phyloP scores from a whole-genome alignment of 2,329 filamentous ascomycete species.

The Fusarium foetens region DNA sequence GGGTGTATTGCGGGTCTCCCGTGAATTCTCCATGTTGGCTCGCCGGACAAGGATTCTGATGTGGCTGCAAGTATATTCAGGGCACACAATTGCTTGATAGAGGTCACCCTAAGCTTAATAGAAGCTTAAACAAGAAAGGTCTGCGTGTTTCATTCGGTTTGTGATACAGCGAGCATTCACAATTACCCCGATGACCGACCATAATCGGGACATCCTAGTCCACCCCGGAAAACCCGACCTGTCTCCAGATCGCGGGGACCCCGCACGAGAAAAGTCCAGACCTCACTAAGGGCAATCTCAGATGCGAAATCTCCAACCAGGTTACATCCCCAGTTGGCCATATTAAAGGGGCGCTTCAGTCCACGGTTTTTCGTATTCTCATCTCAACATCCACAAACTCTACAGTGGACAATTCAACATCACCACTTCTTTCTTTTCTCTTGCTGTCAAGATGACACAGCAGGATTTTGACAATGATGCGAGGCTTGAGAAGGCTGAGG shows the following conservation, averaged over 20 bases:
- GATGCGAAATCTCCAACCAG: neutral
- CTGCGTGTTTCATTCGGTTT: neutral
- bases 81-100: rapidly evolving
- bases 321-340: neutral
- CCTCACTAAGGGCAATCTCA: too few species aligned
- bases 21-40: neutral
- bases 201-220: neutral
- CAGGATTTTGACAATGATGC: neutral
- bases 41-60: neutral
- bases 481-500: conserved; percentile 2
- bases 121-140: neutral
- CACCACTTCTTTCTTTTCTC: neutral
- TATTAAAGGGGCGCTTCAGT: neutral
- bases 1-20: too few species aligned
- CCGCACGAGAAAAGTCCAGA: neutral
- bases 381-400: conserved; percentile 1
- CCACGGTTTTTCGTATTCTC: neutral
- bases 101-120: neutral
- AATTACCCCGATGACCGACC: neutral
- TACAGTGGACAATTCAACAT: conserved; percentile 1
- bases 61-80: rapidly evolving
- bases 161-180: neutral
- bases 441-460: neutral
- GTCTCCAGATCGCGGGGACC: neutral
- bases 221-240: neutral